Evolutionary conservation across 768 basidiomycete species (phyloP).

Genomic region (Antrodiella citrinella): DNA sequence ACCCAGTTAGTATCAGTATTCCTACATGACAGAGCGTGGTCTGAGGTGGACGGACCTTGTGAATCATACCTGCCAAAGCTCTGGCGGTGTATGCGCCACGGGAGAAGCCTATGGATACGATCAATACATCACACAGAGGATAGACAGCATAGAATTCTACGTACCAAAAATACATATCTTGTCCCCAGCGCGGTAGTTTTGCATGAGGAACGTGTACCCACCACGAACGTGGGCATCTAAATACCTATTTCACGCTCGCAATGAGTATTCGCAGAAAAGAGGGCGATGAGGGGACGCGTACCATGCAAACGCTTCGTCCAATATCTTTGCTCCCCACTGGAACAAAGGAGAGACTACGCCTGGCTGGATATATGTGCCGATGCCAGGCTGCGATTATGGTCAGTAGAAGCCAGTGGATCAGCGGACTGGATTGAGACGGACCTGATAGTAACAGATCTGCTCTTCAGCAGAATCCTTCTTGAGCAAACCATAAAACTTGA

Average conservation of each 20-base stretch:
- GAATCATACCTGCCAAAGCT: constrained; percentile 66
- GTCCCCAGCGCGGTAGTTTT: constrained; percentile 66
- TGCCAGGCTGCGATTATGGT: constrained; percentile 28
- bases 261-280: neutral
- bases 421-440: constrained; percentile 20
- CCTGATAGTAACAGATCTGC: constrained; percentile 64
- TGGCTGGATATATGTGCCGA: constrained; percentile 48
- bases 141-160: constrained; percentile 5
- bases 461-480: constrained; percentile 46
- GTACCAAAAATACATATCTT: constrained; percentile 68
- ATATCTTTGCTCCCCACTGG: constrained; percentile 46
- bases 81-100: constrained; percentile 61
- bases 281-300: constrained; percentile 21
- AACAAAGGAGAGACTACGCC: constrained; percentile 60
- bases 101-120: constrained; percentile 53
- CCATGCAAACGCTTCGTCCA: constrained; percentile 72
- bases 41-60: constrained; percentile 45
- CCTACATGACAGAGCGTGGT: no score
- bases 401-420: neutral
- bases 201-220: constrained; percentile 75
- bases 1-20: neutral
- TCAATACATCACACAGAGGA: neutral
- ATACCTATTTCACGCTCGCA: constrained; percentile 36
- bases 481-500: constrained; percentile 61
- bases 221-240: constrained; percentile 63